Conservation (phyloP, 371 early-diverging fungal species). For the Basidiobolus meristosporus region DNA sequence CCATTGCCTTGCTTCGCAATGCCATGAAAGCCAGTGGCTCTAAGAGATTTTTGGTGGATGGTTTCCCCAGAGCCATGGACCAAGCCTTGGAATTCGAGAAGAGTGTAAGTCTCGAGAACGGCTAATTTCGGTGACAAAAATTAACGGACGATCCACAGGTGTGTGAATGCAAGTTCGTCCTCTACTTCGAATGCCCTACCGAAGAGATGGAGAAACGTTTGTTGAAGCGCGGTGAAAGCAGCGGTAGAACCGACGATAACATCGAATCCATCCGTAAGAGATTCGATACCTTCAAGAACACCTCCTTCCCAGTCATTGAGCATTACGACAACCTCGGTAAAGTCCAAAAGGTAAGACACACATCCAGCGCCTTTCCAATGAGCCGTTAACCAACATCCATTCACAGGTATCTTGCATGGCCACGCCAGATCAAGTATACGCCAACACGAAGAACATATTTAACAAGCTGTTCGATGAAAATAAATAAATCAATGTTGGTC, state of each 20-base stretch:
- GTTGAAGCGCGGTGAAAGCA: slow-evolving; percentile 77
- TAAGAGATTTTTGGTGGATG: slow-evolving; percentile 78
- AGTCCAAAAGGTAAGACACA: slow-evolving; percentile 37
- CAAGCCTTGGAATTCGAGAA: slow-evolving; percentile 89
- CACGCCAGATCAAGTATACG: slow-evolving; percentile 19
- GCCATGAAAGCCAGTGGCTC: slow-evolving; percentile 59
- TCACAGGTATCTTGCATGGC: slow-evolving; percentile 9
- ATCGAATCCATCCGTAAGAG: slow-evolving; percentile 88
- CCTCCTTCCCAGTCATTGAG: slow-evolving; percentile 80
- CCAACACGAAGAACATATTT: slow-evolving; percentile 11
- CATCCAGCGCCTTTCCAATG: background rate
- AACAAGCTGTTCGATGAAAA: slow-evolving; percentile 5
- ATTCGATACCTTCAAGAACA: slow-evolving; percentile 66
- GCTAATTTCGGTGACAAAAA: background rate
- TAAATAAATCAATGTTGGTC: too few species aligned
- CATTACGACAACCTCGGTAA: slow-evolving; percentile 49
- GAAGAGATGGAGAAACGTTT: slow-evolving; percentile 70
- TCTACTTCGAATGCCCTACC: slow-evolving; percentile 90
- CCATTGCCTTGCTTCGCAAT: slow-evolving; percentile 69
- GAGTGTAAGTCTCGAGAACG: slow-evolving; percentile 21
- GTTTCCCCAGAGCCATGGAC: slow-evolving; percentile 89
- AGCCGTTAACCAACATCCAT: background rate
- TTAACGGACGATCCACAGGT: slow-evolving; percentile 16
- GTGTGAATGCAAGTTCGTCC: slow-evolving; percentile 37
- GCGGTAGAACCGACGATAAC: slow-evolving; percentile 88